Conservation (phyloP, 2,329 filamentous ascomycete genomes). For the Apiospora malaysiana region DNA sequence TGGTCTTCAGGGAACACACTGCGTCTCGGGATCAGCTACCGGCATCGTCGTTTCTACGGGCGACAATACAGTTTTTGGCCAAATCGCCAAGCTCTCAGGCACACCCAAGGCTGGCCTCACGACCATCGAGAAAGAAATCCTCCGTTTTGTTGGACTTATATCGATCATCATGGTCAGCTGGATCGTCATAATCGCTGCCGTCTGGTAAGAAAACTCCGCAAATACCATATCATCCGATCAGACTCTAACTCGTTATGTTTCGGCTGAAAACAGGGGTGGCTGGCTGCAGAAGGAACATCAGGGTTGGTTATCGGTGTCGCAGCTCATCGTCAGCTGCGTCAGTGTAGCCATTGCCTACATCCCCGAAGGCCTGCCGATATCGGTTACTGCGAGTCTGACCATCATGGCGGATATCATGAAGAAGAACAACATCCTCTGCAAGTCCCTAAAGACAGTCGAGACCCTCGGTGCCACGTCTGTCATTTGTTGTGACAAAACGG, state of each 20-base stretch:
- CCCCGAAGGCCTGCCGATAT: constrained; percentile 16
- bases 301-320: constrained; percentile 66
- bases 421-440: constrained; percentile 13
- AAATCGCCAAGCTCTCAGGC: constrained; percentile 13
- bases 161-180: constrained; percentile 70
- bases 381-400: constrained; percentile 15
- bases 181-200: constrained; percentile 67
- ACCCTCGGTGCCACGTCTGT: constrained; percentile 16
- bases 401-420: constrained; percentile 19
- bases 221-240: constrained; percentile 20
- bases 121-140: constrained; percentile 18
- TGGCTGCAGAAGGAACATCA: constrained; percentile 73
- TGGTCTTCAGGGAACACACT: constrained; percentile 14
- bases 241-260: constrained; percentile 47
- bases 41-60: constrained; percentile 18
- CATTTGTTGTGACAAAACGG: constrained; percentile 13
- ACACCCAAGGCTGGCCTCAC: constrained; percentile 9
- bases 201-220: constrained; percentile 62
- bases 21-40: background rate
- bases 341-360: constrained; percentile 19
- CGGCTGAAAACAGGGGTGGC: constrained; percentile 57
- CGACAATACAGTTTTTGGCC: constrained; percentile 17
- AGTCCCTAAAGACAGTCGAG: constrained; percentile 20
- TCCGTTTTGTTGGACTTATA: constrained; percentile 17
- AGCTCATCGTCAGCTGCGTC: constrained; percentile 15